phyloP scores from a whole-genome alignment of 305 asterid species.

The Fraxinus latifolia region DNA sequence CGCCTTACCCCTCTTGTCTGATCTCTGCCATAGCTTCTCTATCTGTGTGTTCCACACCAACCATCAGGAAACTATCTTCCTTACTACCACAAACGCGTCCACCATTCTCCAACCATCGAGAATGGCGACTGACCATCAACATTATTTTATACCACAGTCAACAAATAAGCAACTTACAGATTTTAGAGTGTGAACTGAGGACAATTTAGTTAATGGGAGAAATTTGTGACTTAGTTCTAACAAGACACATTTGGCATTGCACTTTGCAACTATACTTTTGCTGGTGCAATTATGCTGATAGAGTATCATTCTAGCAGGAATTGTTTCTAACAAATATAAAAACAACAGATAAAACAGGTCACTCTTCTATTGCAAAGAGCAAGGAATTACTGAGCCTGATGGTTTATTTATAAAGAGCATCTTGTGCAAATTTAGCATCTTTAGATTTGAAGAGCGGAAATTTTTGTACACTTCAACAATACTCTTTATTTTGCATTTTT shows the following conservation, averaged over 20 bases:
- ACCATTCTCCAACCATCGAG: neutral
- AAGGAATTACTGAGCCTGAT: neutral
- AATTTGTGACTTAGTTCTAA: neutral
- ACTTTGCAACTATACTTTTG: neutral
- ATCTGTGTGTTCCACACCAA: neutral
- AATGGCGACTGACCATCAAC: neutral
- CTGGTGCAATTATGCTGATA: neutral
- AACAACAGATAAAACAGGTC: neutral
- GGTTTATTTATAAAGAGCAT: neutral
- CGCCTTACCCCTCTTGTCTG: neutral
- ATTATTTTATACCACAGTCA: neutral
- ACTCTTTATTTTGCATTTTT: neutral
- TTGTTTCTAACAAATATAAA: neutral
- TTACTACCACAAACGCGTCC: neutral
- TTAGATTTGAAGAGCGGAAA: neutral
- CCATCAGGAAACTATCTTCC: neutral
- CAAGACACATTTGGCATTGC: neutral
- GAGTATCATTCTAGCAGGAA: neutral
- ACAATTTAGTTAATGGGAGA: neutral
- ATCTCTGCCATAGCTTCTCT: neutral
- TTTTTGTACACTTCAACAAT: neutral
- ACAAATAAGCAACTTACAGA: neutral
- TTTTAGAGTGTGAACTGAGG: neutral
- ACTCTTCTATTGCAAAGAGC: neutral
- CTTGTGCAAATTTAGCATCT: neutral